Conservation (phyloP, 2,329 filamentous ascomycete species). For the Aureobasidium melanogenum region DNA sequence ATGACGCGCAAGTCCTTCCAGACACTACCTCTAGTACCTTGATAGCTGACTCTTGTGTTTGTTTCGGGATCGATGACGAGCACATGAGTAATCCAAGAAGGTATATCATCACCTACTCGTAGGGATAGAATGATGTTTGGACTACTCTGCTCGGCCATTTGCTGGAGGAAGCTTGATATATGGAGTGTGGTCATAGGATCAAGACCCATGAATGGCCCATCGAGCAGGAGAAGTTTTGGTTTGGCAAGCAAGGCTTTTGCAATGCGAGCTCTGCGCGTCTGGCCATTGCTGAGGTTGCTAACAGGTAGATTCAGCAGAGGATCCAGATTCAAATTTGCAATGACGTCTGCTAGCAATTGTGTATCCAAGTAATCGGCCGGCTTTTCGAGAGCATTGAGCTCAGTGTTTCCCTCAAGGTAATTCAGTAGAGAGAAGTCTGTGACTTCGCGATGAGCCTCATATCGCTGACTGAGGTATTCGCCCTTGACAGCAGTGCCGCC, state of each 20-base stretch:
- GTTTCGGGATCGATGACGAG: constrained; percentile 27
- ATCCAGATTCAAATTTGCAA: constrained; percentile 59
- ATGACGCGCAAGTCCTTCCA: background rate
- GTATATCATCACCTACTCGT: constrained; percentile 76
- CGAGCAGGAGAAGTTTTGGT: constrained; percentile 75
- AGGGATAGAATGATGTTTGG: constrained; percentile 71
- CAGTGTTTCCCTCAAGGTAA: constrained; percentile 73
- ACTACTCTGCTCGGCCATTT: constrained; percentile 54
- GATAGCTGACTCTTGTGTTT: background rate
- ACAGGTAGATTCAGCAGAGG: constrained; percentile 71
- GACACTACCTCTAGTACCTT: background rate
- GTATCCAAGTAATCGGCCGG: constrained; percentile 38
- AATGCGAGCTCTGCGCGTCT: constrained; percentile 78
- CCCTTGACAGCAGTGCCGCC: constrained; percentile 53
- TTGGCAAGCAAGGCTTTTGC: constrained; percentile 71
- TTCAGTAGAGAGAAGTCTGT: constrained; percentile 79
- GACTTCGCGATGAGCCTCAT: constrained; percentile 77
- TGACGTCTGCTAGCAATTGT: constrained; percentile 51
- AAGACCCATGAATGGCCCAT: constrained; percentile 94
- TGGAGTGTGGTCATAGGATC: constrained; percentile 72
- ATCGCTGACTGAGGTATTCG: constrained; percentile 79
- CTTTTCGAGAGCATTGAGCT: constrained; percentile 63
- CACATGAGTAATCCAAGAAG: constrained; percentile 83
- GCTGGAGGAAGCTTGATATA: constrained; percentile 61
- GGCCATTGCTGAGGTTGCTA: constrained; percentile 85